Evolutionary conservation across 1,284 basidiomycete genomes (phyloP).

Genomic region (Microstroma glucosiphilum): DNA sequence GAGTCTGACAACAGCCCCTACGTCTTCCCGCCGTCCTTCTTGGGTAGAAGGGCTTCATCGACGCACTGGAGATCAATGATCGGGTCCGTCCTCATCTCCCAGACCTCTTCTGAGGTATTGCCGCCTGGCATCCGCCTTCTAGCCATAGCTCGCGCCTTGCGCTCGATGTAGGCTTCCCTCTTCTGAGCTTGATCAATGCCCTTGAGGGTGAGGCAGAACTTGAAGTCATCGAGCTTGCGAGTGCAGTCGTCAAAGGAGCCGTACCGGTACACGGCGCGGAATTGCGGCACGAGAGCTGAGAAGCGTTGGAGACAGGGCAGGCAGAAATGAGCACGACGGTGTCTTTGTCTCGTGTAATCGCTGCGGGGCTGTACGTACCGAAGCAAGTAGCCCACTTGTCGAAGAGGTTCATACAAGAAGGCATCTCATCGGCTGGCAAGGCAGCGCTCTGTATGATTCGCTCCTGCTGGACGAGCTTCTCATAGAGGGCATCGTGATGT

Average conservation of each 20-base stretch:
- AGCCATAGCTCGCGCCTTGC: slow-evolving; percentile 88
- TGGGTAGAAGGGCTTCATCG: slow-evolving; percentile 7
- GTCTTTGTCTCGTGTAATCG: background rate
- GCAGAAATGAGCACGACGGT: background rate
- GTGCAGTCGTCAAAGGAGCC: slow-evolving; percentile 72
- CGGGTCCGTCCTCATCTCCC: slow-evolving; percentile 57
- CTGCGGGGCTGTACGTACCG: slow-evolving; percentile 7
- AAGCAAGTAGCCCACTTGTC: slow-evolving; percentile 48
- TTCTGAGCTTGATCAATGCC: slow-evolving; percentile 68
- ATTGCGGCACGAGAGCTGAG: slow-evolving; percentile 67
- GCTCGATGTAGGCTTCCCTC: slow-evolving; percentile 72
- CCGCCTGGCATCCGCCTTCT: slow-evolving; percentile 62
- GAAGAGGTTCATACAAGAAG: slow-evolving; percentile 39
- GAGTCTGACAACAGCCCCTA: background rate
- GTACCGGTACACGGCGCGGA: slow-evolving; percentile 78
- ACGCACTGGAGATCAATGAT: slow-evolving; percentile 2
- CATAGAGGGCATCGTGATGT: slow-evolving; percentile 11
- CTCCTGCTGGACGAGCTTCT: slow-evolving; percentile 27
- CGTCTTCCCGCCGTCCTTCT: background rate
- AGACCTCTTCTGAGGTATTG: slow-evolving; percentile 73
- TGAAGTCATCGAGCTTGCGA: slow-evolving; percentile 82
- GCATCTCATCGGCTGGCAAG: slow-evolving; percentile 31
- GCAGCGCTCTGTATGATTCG: slow-evolving; percentile 35
- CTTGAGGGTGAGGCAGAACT: slow-evolving; percentile 85
- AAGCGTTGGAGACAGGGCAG: background rate